Conservation (phyloP, 2,329 filamentous ascomycete genomes). For the Clarireedia monteithiana region DNA sequence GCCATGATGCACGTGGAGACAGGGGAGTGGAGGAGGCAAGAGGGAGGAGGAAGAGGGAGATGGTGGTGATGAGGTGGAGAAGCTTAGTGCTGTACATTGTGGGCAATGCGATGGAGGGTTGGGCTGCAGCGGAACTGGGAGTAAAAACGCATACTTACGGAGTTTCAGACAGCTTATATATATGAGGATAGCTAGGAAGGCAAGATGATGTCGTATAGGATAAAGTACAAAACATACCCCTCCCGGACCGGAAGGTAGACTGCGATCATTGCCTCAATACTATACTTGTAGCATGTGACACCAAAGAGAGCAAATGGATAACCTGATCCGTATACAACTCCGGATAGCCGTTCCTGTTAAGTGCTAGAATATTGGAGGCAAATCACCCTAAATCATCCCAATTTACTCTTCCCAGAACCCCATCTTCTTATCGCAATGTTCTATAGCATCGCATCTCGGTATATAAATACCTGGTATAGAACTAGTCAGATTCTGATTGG, state of each 20-base stretch:
- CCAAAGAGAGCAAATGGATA: too few relatives aligned
- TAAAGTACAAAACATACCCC: too few relatives aligned
- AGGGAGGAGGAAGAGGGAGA: background rate
- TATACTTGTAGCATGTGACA: too few relatives aligned
- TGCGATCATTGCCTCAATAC: too few relatives aligned
- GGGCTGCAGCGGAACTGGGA: background rate
- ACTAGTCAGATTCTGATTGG: background rate
- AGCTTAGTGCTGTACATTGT: constrained; percentile 3
- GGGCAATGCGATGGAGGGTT: background rate
- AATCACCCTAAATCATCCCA: too few relatives aligned
- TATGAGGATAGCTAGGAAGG: background rate
- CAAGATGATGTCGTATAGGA: too few relatives aligned
- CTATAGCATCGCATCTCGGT: background rate
- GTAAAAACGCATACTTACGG: too few relatives aligned
- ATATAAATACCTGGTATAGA: background rate
- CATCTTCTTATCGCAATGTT: background rate
- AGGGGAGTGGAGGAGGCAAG: background rate
- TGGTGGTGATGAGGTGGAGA: background rate
- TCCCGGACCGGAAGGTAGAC: too few relatives aligned
- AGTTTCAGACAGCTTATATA: background rate
- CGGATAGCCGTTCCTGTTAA: too few relatives aligned
- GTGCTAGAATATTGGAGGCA: too few relatives aligned
- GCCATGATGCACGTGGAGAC: background rate
- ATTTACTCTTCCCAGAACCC: too few relatives aligned
- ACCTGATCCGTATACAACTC: too few relatives aligned